Evolutionary conservation across 2,329 filamentous ascomycete species (phyloP), one percentile per base, ranked within the genome.

Genomic region (Penicillium sp.): DNA sequence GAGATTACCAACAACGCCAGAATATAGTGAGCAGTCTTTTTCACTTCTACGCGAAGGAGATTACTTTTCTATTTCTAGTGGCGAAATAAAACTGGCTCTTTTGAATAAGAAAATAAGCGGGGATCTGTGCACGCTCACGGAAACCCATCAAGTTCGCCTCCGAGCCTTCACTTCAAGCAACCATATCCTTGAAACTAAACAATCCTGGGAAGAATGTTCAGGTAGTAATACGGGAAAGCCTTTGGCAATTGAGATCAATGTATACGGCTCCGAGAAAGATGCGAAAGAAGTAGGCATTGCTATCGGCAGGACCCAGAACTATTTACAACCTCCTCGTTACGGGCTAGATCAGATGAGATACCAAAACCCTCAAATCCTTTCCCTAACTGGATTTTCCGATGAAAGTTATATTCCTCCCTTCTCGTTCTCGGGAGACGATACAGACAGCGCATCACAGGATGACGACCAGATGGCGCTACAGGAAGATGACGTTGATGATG

Each of bases 281-380:
- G 21, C 48, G 14, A 26, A 29, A 31, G 19, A 18, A 33, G 26
- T 31, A 14, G 24, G 24, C 7, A 10, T 4, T 50, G 9, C 48
- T n/a, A n/a, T 44, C 21, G 29, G 48, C 26, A 36, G 34, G 13
- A 19, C 37, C 13, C 23, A 40, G 5, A 34, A 43, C 28, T 51
- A 24, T 14, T n/a, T 51, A 10, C 48, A 51, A 13, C 48, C 24
- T 11, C 48, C 48, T 36, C 48, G 48, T 13, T 51, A 42, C 34
- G 36, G 36, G 24, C 6, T 31, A 14, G 48, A 31, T 5, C 23
- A 16, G 10, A 42, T 24, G 18, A 43, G 14, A 34, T 51, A 43
- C 11, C 9, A n/a, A 11, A 51, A 51, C 23, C 48, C 48, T 24
- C 48, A 51, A 3, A 44, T 51, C 33, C 48, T 51, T 33, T 8